A percentile compares a stretch with the other conserved stretches of the same genome.
Evolutionary conservation across 2,329 filamentous ascomycete genomes (phyloP).

Genomic region (Zopfia rhizophila): DNA sequence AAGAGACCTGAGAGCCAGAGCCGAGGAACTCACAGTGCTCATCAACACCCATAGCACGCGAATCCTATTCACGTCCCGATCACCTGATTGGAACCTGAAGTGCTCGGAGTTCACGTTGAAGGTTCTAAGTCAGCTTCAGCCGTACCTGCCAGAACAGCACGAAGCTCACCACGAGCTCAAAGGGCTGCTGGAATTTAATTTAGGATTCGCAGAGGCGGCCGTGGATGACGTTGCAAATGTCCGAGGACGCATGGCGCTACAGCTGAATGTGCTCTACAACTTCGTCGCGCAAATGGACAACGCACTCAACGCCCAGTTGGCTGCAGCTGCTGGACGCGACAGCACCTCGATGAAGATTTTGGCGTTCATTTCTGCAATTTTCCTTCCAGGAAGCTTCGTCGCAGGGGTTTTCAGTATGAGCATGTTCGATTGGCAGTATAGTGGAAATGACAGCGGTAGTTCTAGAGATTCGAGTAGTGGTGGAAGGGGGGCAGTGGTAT

Average conservation of each 20-base stretch:
- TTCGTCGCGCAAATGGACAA: constrained; percentile 6
- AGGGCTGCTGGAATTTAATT: not conserved
- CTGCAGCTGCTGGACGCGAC: constrained; percentile 32
- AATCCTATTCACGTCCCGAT: constrained; percentile 5
- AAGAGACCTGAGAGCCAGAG: not conserved
- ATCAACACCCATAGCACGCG: constrained; percentile 12
- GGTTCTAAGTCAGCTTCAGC: not conserved
- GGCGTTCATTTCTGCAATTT: constrained; percentile 52
- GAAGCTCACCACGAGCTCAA: not conserved
- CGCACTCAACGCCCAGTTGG: constrained; percentile 8
- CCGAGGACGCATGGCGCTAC: not conserved
- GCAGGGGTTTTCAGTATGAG: constrained; percentile 25
- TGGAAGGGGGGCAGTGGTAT: no score
- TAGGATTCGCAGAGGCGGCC: not conserved
- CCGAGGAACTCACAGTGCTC: constrained; percentile 3
- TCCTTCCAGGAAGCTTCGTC: constrained; percentile 54
- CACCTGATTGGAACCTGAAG: constrained; percentile 7
- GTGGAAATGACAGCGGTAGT: no score
- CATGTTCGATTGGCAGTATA: constrained; percentile 1
- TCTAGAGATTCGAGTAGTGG: no score
- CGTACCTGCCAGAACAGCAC: not conserved
- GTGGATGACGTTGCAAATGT: not conserved
- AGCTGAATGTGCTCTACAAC: constrained; percentile 1
- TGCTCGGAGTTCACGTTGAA: not conserved
- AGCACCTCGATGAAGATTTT: constrained; percentile 51